Base-by-base conservation (phyloP, 2,329 filamentous ascomycete genomes). In the Cladophialophora carrionii region DNA sequence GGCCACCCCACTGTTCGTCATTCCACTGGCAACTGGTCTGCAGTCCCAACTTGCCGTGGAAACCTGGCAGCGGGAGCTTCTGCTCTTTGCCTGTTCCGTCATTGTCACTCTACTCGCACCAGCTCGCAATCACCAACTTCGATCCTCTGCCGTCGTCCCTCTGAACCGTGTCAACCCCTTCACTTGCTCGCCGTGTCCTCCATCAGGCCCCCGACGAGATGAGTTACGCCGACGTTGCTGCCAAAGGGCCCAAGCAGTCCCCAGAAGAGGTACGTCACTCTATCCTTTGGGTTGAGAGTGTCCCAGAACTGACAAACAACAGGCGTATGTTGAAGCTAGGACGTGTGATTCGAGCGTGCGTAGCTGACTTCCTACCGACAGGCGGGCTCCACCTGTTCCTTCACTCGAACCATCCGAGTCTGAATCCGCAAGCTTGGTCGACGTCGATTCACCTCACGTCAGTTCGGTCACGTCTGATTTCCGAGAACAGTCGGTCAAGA, bases 181-280 rank as follows among this genome's bases (percentile, higher is more conserved):
- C 56, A 37, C 2, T 12, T 58, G 14, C 49, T 12, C 26, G 32
- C 48, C 46, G 46, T 37, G 24, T 55, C n/a, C 43, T 61, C 14
- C 32, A 46, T 48, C 24, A 46, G 24, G 31, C 34, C 24, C 34
- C n/a, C 31, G 59, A 53, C 65, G 75, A 57, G 61, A 82, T 82
- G 80, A 82, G 79, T 67, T 82, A 82, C 74, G 80, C 81, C 68
- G 76, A 80, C 71, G 78, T 78, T 72, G 80, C 80, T 61, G 78
- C 80, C 53, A 79, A 77, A 68, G 79, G 79, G 51, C 75, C 79
- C 7, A 79, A 79, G 71, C 81, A 83, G 71, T 74, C 77, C 55
- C 76, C 79, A 8, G 76, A 81, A 75, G 79, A 82, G 65, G 81
- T 82, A 73, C 73, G 76, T 74, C 34, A 32, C 56, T 62, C 58